Evolutionary conservation across 352 stramenopile genomes (phyloP).

Genomic region (Globisporangium viniferum): DNA sequence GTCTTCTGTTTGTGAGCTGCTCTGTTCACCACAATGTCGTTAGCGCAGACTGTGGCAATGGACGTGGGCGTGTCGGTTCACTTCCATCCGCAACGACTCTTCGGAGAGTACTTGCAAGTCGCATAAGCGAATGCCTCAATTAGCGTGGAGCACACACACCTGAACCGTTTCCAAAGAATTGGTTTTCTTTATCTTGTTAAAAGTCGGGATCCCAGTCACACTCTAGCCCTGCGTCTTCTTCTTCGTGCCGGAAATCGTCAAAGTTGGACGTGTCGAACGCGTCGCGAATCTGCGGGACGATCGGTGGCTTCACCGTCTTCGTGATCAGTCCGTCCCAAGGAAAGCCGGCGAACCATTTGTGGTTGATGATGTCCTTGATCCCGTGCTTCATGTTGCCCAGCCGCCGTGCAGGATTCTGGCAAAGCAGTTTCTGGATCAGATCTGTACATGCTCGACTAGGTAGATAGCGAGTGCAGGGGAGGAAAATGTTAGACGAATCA

Average conservation of each 20-base stretch:
- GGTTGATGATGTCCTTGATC: slow-evolving; percentile 83
- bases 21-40: neutral
- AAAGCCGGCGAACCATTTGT: slow-evolving; percentile 78
- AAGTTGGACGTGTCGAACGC: slow-evolving; percentile 84
- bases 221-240: slow-evolving; percentile 53
- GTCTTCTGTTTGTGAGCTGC: neutral
- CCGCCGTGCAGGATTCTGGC: slow-evolving; percentile 64
- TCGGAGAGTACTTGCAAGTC: neutral
- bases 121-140: neutral
- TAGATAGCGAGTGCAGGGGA: neutral
- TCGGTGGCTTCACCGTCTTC: slow-evolving; percentile 67
- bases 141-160: neutral
- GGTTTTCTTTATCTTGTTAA: slow-evolving; percentile 23
- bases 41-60: neutral
- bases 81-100: neutral
- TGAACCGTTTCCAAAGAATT: neutral
- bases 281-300: slow-evolving; percentile 66
- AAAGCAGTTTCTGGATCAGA: slow-evolving; percentile 88
- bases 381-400: slow-evolving; percentile 84
- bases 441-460: slow-evolving; percentile 64
- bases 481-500: neutral
- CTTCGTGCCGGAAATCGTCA: slow-evolving; percentile 69
- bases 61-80: neutral
- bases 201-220: slow-evolving; percentile 79
- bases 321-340: slow-evolving; percentile 58